Conservation (phyloP, 1,284 basidiomycete species). For the Kalmanozyma brasiliensis region DNA sequence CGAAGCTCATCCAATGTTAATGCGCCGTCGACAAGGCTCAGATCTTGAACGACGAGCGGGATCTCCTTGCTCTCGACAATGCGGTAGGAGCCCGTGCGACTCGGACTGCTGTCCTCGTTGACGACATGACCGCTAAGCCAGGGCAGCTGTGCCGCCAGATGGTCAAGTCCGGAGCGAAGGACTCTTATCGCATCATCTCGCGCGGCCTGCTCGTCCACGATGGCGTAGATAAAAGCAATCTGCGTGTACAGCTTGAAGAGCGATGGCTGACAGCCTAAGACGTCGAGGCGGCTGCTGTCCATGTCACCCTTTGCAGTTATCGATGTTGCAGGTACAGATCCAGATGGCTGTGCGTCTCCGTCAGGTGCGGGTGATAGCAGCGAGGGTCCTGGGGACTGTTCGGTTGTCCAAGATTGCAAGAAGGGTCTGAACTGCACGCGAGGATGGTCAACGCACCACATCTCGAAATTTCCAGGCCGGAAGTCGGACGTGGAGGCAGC, state of each 20-base stretch:
- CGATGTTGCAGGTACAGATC: too few relatives aligned
- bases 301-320: too few relatives aligned
- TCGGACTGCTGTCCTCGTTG: neutral
- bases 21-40: neutral
- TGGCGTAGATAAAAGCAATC: neutral
- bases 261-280: constrained; percentile 1
- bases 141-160: constrained; percentile 1
- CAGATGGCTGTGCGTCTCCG: too few relatives aligned
- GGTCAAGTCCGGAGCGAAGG: constrained; percentile 1
- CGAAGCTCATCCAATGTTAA: neutral
- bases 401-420: too few relatives aligned
- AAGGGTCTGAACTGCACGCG: too few relatives aligned
- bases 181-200: neutral
- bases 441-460: too few relatives aligned
- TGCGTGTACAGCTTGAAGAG: constrained; percentile 10
- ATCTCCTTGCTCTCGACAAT: constrained; percentile 3
- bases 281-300: too few relatives aligned
- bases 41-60: constrained; percentile 3
- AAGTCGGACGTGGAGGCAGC: too few relatives aligned
- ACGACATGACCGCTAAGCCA: constrained; percentile 5
- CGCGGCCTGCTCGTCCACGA: neutral
- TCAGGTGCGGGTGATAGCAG: too few relatives aligned
- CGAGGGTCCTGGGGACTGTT: too few relatives aligned
- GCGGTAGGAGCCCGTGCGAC: neutral
- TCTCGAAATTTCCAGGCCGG: too few relatives aligned